Conservation (phyloP, 108 stramenopile genomes). For the Aurantiochytrium sp. region DNA sequence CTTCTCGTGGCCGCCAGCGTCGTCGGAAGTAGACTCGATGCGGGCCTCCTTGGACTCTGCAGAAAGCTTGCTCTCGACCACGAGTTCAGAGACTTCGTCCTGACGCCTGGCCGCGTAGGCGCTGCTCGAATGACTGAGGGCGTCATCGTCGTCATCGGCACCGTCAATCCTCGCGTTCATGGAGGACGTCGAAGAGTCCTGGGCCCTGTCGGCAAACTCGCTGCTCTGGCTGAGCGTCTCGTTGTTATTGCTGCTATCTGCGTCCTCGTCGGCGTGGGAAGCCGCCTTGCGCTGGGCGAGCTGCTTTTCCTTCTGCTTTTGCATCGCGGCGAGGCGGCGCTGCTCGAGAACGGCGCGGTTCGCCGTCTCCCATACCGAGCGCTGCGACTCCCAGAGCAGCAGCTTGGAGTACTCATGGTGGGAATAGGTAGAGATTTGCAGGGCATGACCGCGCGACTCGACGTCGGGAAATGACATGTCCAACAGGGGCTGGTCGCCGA, state of each 20-base stretch:
- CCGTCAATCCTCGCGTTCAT: no score
- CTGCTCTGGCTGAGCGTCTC: no score
- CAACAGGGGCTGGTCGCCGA: slow-evolving; percentile 62
- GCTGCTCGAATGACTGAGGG: no score
- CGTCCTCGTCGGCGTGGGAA: background rate
- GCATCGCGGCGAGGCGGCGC: background rate
- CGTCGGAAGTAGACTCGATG: no score
- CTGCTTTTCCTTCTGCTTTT: background rate
- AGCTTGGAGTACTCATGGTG: background rate
- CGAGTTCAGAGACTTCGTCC: no score
- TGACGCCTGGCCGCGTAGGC: no score
- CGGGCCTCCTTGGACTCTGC: background rate
- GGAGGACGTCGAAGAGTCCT: no score
- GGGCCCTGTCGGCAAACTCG: no score
- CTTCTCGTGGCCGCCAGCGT: no score
- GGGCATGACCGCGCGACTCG: background rate
- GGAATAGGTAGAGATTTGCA: background rate
- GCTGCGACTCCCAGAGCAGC: background rate
- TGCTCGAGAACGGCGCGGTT: slow-evolving; percentile 29
- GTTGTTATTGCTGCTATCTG: no score
- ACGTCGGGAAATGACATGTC: slow-evolving; percentile 70
- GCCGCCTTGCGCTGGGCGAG: background rate
- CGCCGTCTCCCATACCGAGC: slow-evolving; percentile 12
- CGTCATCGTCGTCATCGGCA: no score
- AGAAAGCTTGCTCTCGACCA: background rate